phyloP scores from a whole-genome alignment of 176 grass and related monocot genomes.

The Ensete ventricosum region DNA sequence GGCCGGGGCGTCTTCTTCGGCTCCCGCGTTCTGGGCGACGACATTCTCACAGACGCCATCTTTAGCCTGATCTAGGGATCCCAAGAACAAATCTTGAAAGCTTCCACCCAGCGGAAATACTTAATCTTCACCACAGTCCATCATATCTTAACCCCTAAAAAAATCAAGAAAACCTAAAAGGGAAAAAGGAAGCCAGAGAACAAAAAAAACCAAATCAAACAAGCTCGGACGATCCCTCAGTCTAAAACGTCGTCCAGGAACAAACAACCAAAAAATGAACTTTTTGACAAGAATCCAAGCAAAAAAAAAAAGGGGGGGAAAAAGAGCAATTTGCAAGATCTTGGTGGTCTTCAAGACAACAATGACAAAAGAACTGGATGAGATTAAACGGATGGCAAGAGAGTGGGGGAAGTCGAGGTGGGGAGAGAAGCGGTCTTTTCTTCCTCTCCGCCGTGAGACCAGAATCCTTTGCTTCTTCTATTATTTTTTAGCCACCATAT shows the following conservation, averaged over 20 bases:
- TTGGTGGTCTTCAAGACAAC: not conserved
- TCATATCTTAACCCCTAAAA: not conserved
- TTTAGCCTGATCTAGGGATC: slow-evolving; percentile 7
- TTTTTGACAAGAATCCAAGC: not conserved
- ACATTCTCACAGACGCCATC: slow-evolving; percentile 83
- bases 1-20: slow-evolving; percentile 9
- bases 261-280: not conserved
- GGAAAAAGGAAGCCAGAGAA: not conserved
- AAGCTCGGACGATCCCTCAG: not conserved
- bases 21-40: slow-evolving; percentile 16
- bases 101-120: not conserved
- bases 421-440: not conserved
- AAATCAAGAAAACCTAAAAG: not conserved
- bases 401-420: not conserved
- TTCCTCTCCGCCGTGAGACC: not conserved
- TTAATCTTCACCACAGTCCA: not conserved
- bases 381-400: not conserved
- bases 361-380: not conserved
- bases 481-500: slow-evolving; percentile 14
- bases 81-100: slow-evolving; percentile 9
- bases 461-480: not conserved
- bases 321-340: not conserved
- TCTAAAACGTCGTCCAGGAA: slow-evolving; percentile 7
- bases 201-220: not conserved
- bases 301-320: not conserved